phyloP scores from a whole-genome alignment of 2,329 filamentous ascomycete species.

The Phoma herbarum region DNA sequence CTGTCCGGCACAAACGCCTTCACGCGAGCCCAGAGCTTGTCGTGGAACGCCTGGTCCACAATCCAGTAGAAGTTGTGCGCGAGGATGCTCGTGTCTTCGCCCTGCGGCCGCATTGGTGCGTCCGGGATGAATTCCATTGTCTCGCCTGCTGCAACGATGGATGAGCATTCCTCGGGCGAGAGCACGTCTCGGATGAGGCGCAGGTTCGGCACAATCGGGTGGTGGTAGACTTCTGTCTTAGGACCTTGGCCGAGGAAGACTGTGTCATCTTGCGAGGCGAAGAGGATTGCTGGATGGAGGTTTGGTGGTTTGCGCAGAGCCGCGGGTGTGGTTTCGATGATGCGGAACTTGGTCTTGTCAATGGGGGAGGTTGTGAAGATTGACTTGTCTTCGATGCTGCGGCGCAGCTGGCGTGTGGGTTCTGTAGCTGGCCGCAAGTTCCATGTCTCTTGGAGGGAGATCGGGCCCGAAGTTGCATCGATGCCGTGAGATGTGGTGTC shows the following conservation, averaged over 20 bases:
- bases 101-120: slow-evolving; percentile 71
- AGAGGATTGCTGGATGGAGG: slow-evolving; percentile 71
- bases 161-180: slow-evolving; percentile 67
- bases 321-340: slow-evolving; percentile 70
- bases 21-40: slow-evolving; percentile 70
- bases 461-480: slow-evolving; percentile 53
- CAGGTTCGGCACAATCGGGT: slow-evolving; percentile 70
- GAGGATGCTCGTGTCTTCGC: slow-evolving; percentile 68
- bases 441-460: slow-evolving; percentile 69
- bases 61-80: slow-evolving; percentile 81
- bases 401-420: slow-evolving; percentile 59
- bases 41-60: slow-evolving; percentile 69
- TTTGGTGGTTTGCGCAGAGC: slow-evolving; percentile 72
- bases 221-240: slow-evolving; percentile 63
- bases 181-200: slow-evolving; percentile 69
- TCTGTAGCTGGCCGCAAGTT: slow-evolving; percentile 60
- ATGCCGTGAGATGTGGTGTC: slow-evolving; percentile 55
- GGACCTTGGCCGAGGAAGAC: slow-evolving; percentile 60
- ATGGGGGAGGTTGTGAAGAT: slow-evolving; percentile 44
- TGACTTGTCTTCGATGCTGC: slow-evolving; percentile 66
- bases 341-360: slow-evolving; percentile 56
- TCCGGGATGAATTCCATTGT: slow-evolving; percentile 72
- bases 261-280: slow-evolving; percentile 67
- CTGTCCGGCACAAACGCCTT: slow-evolving; percentile 64
- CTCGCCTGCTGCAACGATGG: slow-evolving; percentile 73